These are phyloP conservation scores for Neofusicoccum umdonicola DNA, from an alignment of 2,329 filamentous ascomycete species.

Conservation along the genomic window DNA sequence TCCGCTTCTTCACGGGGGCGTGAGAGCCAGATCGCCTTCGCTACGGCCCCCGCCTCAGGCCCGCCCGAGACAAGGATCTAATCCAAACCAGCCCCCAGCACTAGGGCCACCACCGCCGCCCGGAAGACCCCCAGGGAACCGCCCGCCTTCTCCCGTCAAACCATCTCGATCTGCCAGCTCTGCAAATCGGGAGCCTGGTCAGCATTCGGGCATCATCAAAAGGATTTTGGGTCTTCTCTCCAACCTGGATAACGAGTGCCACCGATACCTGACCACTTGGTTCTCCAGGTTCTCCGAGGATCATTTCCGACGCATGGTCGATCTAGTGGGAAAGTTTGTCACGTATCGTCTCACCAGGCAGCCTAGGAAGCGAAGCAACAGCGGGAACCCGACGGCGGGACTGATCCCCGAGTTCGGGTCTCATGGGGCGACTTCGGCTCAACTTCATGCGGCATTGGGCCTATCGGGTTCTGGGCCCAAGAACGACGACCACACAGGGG, in stretches of 20 bases:
- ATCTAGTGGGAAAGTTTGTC: constrained; percentile 74
- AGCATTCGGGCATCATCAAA: constrained; percentile 82
- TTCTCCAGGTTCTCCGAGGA: constrained; percentile 67
- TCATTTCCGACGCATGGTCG: constrained; percentile 71
- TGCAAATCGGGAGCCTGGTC: constrained; percentile 46
- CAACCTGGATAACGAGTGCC: constrained; percentile 71
- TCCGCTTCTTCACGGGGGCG: constrained; percentile 62
- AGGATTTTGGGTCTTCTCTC: constrained; percentile 77
- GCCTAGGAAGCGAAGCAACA: constrained; percentile 61
- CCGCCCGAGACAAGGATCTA: constrained; percentile 16
- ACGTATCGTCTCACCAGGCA: constrained; percentile 75
- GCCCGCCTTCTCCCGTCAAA: not conserved
- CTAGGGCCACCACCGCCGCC: not conserved
- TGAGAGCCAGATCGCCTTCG: not conserved
- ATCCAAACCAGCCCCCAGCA: not conserved
- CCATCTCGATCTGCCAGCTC: not conserved
- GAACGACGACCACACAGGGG: constrained; percentile 43
- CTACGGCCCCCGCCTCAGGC: not conserved
- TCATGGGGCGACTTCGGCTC: constrained; percentile 64
- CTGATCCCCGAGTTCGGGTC: constrained; percentile 62
- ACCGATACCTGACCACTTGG: constrained; percentile 75
- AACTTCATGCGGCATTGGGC: constrained; percentile 74
- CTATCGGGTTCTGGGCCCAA: constrained; percentile 41
- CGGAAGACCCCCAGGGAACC: not conserved
- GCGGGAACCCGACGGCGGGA: constrained; percentile 61